phyloP scores from a whole-genome alignment of 805 yeast genomes.

The Pichia deserticola region DNA sequence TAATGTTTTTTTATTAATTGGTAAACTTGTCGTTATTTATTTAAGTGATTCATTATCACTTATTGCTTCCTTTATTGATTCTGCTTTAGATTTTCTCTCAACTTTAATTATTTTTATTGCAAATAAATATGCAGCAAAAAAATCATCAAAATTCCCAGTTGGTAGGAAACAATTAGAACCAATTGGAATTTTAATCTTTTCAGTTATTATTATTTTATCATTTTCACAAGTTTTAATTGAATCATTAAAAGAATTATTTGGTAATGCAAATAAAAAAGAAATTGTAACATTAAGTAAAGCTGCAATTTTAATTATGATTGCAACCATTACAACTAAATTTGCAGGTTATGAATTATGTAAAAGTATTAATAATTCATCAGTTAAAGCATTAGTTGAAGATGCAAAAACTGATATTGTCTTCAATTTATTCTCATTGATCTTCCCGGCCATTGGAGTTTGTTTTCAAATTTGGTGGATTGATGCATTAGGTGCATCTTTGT shows the following conservation, averaged over 20 bases:
- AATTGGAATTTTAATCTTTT: slow-evolving; percentile 66
- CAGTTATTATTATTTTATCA: slow-evolving; percentile 62
- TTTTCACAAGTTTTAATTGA: slow-evolving; percentile 68
- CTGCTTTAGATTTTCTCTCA: slow-evolving; percentile 64
- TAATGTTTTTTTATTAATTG: slow-evolving; percentile 51
- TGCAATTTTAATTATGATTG: slow-evolving; percentile 52
- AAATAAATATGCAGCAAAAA: slow-evolving; percentile 39
- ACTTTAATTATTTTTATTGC: slow-evolving; percentile 64
- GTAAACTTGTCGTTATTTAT: slow-evolving; percentile 53
- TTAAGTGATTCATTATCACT: slow-evolving; percentile 67
- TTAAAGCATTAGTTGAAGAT: slow-evolving; percentile 76
- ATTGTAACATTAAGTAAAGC: slow-evolving; percentile 41
- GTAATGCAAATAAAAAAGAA: slow-evolving; percentile 20
- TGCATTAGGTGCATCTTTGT: slow-evolving; percentile 60
- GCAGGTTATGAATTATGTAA: slow-evolving; percentile 61
- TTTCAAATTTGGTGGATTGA: slow-evolving; percentile 62
- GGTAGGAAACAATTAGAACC: slow-evolving; percentile 73
- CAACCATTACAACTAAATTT: slow-evolving; percentile 54
- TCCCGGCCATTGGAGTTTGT: slow-evolving; percentile 56
- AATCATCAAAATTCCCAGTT: slow-evolving; percentile 45
- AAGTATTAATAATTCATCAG: slow-evolving; percentile 52
- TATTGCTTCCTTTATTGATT: slow-evolving; percentile 72
- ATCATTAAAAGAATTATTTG: slow-evolving; percentile 42
- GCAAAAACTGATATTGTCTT: slow-evolving; percentile 73
- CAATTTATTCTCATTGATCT: slow-evolving; percentile 61